Conservation (phyloP, 2,329 filamentous ascomycete species). For the Calonectria montana region DNA sequence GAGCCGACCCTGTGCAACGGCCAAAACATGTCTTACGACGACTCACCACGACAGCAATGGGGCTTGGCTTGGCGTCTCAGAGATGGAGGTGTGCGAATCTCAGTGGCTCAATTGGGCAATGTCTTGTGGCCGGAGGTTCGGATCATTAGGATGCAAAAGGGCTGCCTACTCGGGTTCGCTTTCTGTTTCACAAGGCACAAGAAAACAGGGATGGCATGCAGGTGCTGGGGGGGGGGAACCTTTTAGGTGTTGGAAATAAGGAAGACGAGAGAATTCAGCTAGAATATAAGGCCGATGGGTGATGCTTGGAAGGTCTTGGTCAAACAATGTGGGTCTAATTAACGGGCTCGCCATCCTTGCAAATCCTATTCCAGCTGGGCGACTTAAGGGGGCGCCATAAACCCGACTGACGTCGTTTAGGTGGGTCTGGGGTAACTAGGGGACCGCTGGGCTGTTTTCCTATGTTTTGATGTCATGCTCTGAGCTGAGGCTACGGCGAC, state of each 20-base stretch:
- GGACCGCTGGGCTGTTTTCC: not conserved
- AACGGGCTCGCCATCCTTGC: not conserved
- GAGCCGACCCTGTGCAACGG: not conserved
- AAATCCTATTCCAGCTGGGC: constrained; percentile 3
- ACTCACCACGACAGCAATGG: not conserved
- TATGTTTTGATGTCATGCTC: not conserved
- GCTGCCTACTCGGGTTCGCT: not conserved
- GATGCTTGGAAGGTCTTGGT: not conserved
- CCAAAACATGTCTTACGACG: not conserved
- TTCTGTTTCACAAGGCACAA: not conserved
- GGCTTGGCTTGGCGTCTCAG: not conserved
- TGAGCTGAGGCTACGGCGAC: not conserved
- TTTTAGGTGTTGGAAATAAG: not conserved
- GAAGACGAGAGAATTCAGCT: not conserved
- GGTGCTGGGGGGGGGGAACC: not conserved
- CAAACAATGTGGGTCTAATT: constrained; percentile 1
- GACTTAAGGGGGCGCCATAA: constrained; percentile 2
- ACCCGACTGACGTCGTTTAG: constrained; percentile 1
- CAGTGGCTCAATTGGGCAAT: constrained; percentile 1
- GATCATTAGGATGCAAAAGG: not conserved
- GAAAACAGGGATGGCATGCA: not conserved
- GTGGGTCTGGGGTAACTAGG: constrained; percentile 5
- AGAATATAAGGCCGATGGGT: constrained; percentile 1
- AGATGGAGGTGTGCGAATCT: not conserved
- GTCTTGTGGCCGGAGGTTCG: not conserved